Evolutionary conservation across 257 asterid genomes (phyloP), one percentile per base, ranked within the genome.

Genomic region (Plectranthus barbatus): DNA sequence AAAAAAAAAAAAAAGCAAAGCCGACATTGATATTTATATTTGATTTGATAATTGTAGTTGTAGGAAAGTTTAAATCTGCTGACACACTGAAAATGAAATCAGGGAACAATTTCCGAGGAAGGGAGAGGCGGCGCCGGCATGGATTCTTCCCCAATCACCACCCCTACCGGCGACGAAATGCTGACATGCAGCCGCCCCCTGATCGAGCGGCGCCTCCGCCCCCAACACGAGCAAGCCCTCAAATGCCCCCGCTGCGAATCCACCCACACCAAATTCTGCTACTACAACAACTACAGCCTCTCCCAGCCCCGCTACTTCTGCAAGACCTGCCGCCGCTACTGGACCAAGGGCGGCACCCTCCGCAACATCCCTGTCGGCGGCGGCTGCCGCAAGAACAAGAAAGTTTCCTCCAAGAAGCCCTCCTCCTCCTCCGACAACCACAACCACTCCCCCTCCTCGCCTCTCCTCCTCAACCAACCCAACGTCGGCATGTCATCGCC

Each of bases 211-310:
- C 68, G 92, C 3, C 81, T 91, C 1, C 67, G 96, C 59, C 96
- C 96, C 0, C 90, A 69, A 4, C 96, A 91, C 53, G 95, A 88
- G 46, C 89, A 86, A 45, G 59, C 92, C 18, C 73, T 76, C 0
- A 91, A 91, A 56, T 91, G 98, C 67, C 98, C 98, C 3, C 74
- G 98, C 2, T 91, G 98, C 54, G 98, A 91, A 13, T 91, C 98
- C 31, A 83, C 98, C 0, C 90, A 91, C 88, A 91, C 98, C 23
- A 91, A 91, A n/a, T n/a, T n/a, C n/a, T n/a, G n/a, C n/a, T n/a
- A n/a, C n/a, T n/a, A n/a, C n/a, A n/a, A n/a, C n/a, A n/a, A n/a
- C n/a, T n/a, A n/a, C n/a, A n/a, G n/a, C n/a, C n/a, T n/a, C n/a
- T n/a, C n/a, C n/a, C n/a, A n/a, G n/a, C n/a, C n/a, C n/a, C n/a